Conservation (phyloP, 2,329 filamentous ascomycete genomes). For the Nothopassalora personata region DNA sequence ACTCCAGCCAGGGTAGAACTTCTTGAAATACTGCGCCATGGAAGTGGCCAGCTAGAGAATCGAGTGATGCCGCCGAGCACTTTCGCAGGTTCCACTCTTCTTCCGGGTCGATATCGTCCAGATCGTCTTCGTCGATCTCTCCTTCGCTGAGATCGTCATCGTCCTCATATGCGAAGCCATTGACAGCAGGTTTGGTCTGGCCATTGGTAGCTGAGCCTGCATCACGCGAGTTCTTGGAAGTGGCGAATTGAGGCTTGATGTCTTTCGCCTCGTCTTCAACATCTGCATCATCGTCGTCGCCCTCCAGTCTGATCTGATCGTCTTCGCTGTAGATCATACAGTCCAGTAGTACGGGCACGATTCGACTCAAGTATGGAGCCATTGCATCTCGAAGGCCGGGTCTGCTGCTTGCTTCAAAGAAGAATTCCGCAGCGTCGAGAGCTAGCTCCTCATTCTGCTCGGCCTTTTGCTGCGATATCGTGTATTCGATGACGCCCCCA, state of each 20-base stretch:
- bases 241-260: constrained; percentile 87
- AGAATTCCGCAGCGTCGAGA: constrained; percentile 94
- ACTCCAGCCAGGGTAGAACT: constrained; percentile 86
- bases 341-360: constrained; percentile 83
- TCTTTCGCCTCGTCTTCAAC: constrained; percentile 86
- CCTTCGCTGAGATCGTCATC: constrained; percentile 81
- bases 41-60: constrained; percentile 90
- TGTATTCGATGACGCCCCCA: constrained; percentile 82
- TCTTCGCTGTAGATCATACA: constrained; percentile 97
- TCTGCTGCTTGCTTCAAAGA: constrained; percentile 89
- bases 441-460: constrained; percentile 80
- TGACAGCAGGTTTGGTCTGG: constrained; percentile 42
- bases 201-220: constrained; percentile 51
- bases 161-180: constrained; percentile 40
- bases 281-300: constrained; percentile 67
- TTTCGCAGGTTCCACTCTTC: constrained; percentile 94
- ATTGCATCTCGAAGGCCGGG: constrained; percentile 70
- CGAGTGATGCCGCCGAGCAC: constrained; percentile 90
- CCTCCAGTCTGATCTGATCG: constrained; percentile 78
- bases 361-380: constrained; percentile 71
- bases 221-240: constrained; percentile 47
- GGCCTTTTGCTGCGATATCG: constrained; percentile 80
- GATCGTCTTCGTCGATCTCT: constrained; percentile 74
- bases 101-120: constrained; percentile 68
- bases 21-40: constrained; percentile 81